Evolutionary conservation across 2,329 filamentous ascomycete species (phyloP).

Genomic region (Rhinocladiella similis): DNA sequence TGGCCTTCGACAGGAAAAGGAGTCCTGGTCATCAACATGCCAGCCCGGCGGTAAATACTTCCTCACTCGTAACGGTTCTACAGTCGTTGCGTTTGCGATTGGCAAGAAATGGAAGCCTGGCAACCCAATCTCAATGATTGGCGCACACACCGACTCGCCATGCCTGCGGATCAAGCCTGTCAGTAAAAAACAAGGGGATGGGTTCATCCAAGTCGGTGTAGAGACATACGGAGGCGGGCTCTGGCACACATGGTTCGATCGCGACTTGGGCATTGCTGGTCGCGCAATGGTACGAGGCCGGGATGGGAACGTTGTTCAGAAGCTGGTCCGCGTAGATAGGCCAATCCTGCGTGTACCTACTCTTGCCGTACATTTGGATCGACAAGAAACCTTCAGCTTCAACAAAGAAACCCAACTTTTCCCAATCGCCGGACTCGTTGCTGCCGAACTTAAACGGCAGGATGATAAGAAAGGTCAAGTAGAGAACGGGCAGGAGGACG

Average conservation of each 20-base stretch:
- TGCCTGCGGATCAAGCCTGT: conserved; percentile 91
- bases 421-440: conserved; percentile 84
- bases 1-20: conserved; percentile 63
- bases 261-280: conserved; percentile 87
- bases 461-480: conserved; percentile 37
- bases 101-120: conserved; percentile 89
- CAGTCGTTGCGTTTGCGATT: conserved; percentile 88
- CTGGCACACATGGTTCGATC: conserved; percentile 98
- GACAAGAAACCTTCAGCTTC: conserved; percentile 80
- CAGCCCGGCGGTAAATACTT: conserved; percentile 93
- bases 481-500: conserved; percentile 47
- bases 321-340: conserved; percentile 84
- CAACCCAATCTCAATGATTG: conserved; percentile 88
- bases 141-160: conserved; percentile 93
- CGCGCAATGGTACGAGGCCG: conserved; percentile 76
- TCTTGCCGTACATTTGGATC: conserved; percentile 89
- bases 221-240: conserved; percentile 96
- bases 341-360: conserved; percentile 92
- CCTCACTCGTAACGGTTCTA: conserved; percentile 88
- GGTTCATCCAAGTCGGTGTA: conserved; percentile 91
- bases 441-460: conserved; percentile 82
- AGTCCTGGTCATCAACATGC: conserved; percentile 79
- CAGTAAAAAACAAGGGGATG: conserved; percentile 81
- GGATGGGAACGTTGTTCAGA: conserved; percentile 74
- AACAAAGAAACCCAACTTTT: conserved; percentile 98